phyloP scores from a whole-genome alignment of 805 yeast genomes.

The Maudiozyma barnettii region DNA sequence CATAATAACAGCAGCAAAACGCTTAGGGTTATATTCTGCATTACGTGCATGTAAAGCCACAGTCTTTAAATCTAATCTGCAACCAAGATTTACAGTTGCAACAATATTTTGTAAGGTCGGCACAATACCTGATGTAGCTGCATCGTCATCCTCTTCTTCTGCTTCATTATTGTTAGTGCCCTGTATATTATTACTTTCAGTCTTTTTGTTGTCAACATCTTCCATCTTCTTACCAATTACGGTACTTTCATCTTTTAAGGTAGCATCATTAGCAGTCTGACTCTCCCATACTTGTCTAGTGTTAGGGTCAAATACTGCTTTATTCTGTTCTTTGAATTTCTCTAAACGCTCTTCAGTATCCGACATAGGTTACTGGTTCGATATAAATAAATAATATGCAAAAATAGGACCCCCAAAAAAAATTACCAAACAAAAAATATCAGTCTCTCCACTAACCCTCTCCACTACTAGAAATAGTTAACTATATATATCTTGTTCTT shows the following conservation, averaged over 20 bases:
- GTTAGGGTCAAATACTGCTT: constrained; percentile 29
- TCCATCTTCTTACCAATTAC: not conserved
- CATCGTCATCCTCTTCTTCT: constrained; percentile 37
- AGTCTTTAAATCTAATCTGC: constrained; percentile 90
- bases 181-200: constrained; percentile 19
- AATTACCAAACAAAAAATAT: too few species aligned
- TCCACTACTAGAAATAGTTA: too few species aligned
- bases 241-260: not conserved
- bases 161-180: not conserved
- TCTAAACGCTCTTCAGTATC: constrained; percentile 26
- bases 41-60: constrained; percentile 98
- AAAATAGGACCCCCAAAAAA: not conserved
- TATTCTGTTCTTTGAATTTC: constrained; percentile 29
- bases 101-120: constrained; percentile 92
- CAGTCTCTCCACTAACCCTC: too few species aligned
- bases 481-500: too few species aligned
- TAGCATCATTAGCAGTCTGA: constrained; percentile 13
- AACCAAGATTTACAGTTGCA: constrained; percentile 94
- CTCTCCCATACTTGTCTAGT: constrained; percentile 32
- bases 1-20: constrained; percentile 99
- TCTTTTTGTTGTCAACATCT: not conserved
- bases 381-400: not conserved
- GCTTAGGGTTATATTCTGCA: constrained; percentile 96
- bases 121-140: constrained; percentile 86
- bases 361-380: constrained; percentile 14